Base-by-base conservation (phyloP, 75 land plant species). In the Cunninghamia lanceolata region DNA sequence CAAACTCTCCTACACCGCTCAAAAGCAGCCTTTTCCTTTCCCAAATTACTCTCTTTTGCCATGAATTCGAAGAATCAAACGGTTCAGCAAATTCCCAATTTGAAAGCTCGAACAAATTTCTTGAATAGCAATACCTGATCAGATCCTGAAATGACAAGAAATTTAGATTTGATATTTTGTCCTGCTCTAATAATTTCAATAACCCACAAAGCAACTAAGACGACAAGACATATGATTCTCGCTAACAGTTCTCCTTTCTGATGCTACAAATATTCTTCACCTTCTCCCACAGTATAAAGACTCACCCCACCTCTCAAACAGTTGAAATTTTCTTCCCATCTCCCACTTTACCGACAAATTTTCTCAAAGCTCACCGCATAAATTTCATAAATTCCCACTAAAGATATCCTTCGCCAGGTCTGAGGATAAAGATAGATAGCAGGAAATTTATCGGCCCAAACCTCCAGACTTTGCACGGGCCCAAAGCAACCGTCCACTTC, bases 161-260 rank as follows among this genome's bases (percentile, higher is more conserved):
- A 3, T 73, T 34, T 2, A 32, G 32, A 73, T 32, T 9, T 11
- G 32, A 14, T 28, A 7, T 30, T 73, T 73, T 73, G 36, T 32
- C 36, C 75, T 11, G 36, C 15, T 73, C 3, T 34, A 34, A 70
- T 34, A 73, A 32, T 73, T 73, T 73, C 36, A 34, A 34, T 25
- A 73, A 32, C 36, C 75, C 75, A 34, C 3, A 32, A 73, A 73
- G 75, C 36, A 73, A 73, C 75, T 30, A 34, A 30, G 36, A 34
- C 16, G 75, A 73, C 75, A 73, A 73, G 75, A 73, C 75, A 25
- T 70, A 30, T 70, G 30, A 70, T 70, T 70, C 74, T 70, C 34
- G 3, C 11, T 5, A 70, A 70, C 34, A 70, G n/a, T 25, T 5
- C 28, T 70, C 28, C 32, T 70, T 70, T 30, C 73, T 9, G 30